phyloP scores from a whole-genome alignment of 2,329 filamentous ascomycete species.

The Colletotrichum sp. region DNA sequence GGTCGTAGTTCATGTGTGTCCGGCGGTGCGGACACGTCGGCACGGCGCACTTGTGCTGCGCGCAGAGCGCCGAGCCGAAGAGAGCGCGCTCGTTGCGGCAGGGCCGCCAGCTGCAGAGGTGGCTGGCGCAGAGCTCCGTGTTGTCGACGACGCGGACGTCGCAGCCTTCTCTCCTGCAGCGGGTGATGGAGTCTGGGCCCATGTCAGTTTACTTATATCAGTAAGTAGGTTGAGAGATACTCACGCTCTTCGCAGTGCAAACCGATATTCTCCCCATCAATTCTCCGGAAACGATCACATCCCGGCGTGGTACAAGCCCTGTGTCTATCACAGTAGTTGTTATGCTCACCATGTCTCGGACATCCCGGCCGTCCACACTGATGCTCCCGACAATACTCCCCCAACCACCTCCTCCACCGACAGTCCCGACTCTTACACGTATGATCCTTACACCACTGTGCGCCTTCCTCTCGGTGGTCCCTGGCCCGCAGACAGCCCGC shows the following conservation, averaged over 20 bases:
- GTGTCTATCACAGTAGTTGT: conserved; percentile 28
- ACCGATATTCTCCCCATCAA: conserved; percentile 18
- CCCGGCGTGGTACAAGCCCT: conserved; percentile 11
- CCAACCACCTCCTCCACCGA: conserved; percentile 22
- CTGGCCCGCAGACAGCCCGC: conserved; percentile 26
- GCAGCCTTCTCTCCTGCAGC: conserved; percentile 5
- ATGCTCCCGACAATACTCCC: conserved; percentile 28
- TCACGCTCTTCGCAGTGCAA: conserved; percentile 27
- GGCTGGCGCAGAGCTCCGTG: conserved; percentile 23
- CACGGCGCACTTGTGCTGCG: conserved; percentile 28
- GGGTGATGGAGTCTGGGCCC: conserved; percentile 8
- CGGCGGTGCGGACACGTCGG: conserved; percentile 21
- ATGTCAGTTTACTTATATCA: not conserved
- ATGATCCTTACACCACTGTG: conserved; percentile 27
- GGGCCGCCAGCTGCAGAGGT: conserved; percentile 27
- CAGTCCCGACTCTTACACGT: conserved; percentile 28
- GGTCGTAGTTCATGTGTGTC: not conserved
- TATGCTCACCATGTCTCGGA: conserved; percentile 22
- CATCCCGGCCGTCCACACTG: conserved; percentile 31
- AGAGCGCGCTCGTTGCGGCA: conserved; percentile 20
- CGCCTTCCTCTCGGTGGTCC: not conserved
- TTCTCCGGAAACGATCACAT: conserved; percentile 5
- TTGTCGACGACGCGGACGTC: conserved; percentile 5
- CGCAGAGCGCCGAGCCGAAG: conserved; percentile 23
- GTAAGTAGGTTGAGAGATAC: not conserved